These are phyloP conservation scores for Coelomomyces lativittatus DNA, from an alignment of 371 early-diverging fungal species.

Conservation along the genomic window DNA sequence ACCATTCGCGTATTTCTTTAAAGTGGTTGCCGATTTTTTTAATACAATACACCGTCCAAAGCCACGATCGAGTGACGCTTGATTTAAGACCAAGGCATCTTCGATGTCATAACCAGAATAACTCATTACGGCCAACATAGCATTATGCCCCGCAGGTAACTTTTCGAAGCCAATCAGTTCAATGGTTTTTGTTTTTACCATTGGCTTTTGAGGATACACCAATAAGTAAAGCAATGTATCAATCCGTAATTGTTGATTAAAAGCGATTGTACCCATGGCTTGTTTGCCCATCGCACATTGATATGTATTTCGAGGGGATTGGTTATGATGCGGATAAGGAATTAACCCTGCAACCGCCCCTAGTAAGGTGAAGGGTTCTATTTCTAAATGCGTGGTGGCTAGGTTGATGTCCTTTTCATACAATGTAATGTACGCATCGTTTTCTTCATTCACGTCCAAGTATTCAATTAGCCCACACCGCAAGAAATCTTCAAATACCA, in stretches of 20 bases:
- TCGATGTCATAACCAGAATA: slow-evolving; percentile 99
- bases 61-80: slow-evolving; percentile 94
- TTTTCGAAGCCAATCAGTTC: slow-evolving; percentile 94
- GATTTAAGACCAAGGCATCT: slow-evolving; percentile 97
- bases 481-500: slow-evolving; percentile 77
- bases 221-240: slow-evolving; percentile 92
- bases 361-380: slow-evolving; percentile 90
- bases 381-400: slow-evolving; percentile 92
- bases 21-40: slow-evolving; percentile 64
- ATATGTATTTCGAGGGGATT: slow-evolving; percentile 97
- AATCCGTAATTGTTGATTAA: slow-evolving; percentile 86
- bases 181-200: slow-evolving; percentile 95
- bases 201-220: slow-evolving; percentile 95
- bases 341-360: slow-evolving; percentile 97
- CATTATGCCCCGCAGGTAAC: slow-evolving; percentile 97
- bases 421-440: slow-evolving; percentile 84
- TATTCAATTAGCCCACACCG: slow-evolving; percentile 90
- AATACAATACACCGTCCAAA: slow-evolving; percentile 92
- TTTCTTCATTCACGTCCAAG: slow-evolving; percentile 97
- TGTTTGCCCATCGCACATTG: slow-evolving; percentile 99
- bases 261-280: slow-evolving; percentile 94
- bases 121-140: slow-evolving; percentile 97
- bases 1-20: slow-evolving; percentile 72
- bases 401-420: slow-evolving; percentile 63
- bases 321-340: slow-evolving; percentile 99